Percentiles rank a stretch among this genome's conserved stretches.
Evolutionary conservation across 2,329 filamentous ascomycete genomes (phyloP).

Genomic region (Epichloe sylvatica): DNA sequence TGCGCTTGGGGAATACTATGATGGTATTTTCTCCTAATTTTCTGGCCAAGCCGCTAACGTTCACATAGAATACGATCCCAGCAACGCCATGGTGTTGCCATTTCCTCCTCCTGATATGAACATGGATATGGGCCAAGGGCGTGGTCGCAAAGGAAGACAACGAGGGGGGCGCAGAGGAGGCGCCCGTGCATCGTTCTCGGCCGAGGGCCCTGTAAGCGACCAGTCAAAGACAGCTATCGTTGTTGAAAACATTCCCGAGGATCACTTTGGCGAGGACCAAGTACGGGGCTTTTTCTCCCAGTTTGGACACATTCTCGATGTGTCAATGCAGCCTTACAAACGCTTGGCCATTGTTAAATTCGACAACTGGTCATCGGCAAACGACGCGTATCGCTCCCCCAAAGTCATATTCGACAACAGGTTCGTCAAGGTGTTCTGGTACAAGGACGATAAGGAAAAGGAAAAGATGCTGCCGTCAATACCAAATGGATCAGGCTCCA

Average conservation of each 20-base stretch:
- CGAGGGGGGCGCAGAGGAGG: conserved; percentile 22
- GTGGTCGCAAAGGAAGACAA: conserved; percentile 20
- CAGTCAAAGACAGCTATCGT: conserved; percentile 54
- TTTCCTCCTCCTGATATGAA: conserved; percentile 11
- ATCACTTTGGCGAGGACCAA: conserved; percentile 49
- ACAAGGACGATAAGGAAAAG: conserved; percentile 40
- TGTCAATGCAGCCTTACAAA: conserved; percentile 53
- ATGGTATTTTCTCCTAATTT: not conserved
- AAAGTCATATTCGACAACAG: conserved; percentile 75
- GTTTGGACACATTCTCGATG: conserved; percentile 51
- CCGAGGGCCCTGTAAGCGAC: conserved; percentile 48
- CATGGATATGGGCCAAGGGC: conserved; percentile 19
- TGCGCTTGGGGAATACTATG: too few species aligned
- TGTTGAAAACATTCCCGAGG: conserved; percentile 63
- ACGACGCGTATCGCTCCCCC: conserved; percentile 62
- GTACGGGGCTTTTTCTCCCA: conserved; percentile 57
- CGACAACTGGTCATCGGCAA: conserved; percentile 49
- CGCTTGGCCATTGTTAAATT: conserved; percentile 57
- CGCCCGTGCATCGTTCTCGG: conserved; percentile 46
- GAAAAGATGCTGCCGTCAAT: conserved; percentile 17
- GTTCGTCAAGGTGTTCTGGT: conserved; percentile 76
- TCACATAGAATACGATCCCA: conserved; percentile 21
- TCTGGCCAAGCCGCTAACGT: not conserved
- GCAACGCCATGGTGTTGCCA: conserved; percentile 14
- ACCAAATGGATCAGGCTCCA: conserved; percentile 13